Conservation (phyloP, 192 early-diverging fungal species). For the Rhizophagus clarus region DNA sequence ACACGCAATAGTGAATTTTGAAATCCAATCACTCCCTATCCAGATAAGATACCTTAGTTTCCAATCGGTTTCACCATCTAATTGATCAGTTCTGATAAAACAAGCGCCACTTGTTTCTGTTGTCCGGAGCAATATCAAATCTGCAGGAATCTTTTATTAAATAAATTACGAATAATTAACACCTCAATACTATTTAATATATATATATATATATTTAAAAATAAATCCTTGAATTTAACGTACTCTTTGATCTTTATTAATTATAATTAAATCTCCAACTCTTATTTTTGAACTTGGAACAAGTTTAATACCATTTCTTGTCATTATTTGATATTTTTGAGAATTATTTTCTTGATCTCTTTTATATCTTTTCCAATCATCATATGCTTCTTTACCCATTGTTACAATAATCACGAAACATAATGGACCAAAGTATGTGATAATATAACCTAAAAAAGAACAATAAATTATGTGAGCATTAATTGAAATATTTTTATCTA, state of each 20-base stretch:
- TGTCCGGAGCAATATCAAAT: conserved; percentile 85
- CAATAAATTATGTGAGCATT: neutral
- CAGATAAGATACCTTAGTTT: conserved; percentile 68
- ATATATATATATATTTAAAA: neutral
- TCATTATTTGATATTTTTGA: conserved; percentile 73
- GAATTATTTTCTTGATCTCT: conserved; percentile 91
- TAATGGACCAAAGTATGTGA: conserved; percentile 93
- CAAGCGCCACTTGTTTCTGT: conserved; percentile 82
- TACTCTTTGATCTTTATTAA: conserved; percentile 86
- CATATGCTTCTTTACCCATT: conserved; percentile 88
- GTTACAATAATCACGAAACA: conserved; percentile 90
- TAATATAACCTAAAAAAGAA: conserved; percentile 67
- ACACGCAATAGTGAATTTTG: neutral
- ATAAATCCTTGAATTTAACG: neutral
- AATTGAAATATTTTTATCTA: neutral
- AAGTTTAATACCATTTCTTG: conserved; percentile 53
- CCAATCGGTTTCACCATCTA: conserved; percentile 99
- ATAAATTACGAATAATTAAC: neutral
- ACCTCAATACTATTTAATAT: neutral
- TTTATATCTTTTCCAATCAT: conserved; percentile 82
- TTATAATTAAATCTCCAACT: conserved; percentile 85
- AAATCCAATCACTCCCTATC: neutral
- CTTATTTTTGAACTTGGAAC: conserved; percentile 80
- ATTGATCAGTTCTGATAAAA: conserved; percentile 96
- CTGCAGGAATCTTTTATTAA: conserved; percentile 73